Evolutionary conservation across 2,329 filamentous ascomycete genomes (phyloP).

Genomic region (Trichoderma sp.): DNA sequence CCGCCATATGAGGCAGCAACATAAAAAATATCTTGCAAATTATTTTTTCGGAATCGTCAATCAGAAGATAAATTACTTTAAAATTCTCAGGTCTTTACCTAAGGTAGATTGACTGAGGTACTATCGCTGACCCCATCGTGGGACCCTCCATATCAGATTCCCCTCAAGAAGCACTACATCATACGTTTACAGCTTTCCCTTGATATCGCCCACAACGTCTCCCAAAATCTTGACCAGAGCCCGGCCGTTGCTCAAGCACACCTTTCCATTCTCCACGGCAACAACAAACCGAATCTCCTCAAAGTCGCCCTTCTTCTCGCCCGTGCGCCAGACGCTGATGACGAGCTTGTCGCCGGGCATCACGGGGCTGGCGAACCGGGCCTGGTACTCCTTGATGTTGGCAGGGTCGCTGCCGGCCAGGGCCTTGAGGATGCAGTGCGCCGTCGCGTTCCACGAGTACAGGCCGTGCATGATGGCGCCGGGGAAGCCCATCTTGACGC

Average conservation of each 20-base stretch:
- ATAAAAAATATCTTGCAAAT: not conserved
- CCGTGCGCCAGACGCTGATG: slow-evolving; percentile 79
- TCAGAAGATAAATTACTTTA: not conserved
- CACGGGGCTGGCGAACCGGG: slow-evolving; percentile 82
- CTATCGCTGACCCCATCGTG: slow-evolving; percentile 4
- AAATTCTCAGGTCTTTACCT: not conserved
- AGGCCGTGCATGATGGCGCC: slow-evolving; percentile 88
- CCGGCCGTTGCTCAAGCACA: slow-evolving; percentile 83
- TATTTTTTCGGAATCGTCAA: not conserved
- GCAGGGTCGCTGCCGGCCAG: slow-evolving; percentile 76
- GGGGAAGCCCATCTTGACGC: slow-evolving; percentile 86
- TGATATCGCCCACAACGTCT: slow-evolving; percentile 50
- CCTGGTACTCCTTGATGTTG: slow-evolving; percentile 87
- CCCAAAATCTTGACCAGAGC: slow-evolving; percentile 70
- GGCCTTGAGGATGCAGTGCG: slow-evolving; percentile 70
- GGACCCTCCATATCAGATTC: not conserved
- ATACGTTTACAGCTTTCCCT: slow-evolving; percentile 62
- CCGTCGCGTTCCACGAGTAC: slow-evolving; percentile 81
- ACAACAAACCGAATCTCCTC: slow-evolving; percentile 85
- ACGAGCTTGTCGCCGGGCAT: slow-evolving; percentile 80
- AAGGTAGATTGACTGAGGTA: not conserved
- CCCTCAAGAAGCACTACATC: slow-evolving; percentile 13
- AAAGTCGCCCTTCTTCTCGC: slow-evolving; percentile 64
- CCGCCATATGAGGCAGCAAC: slow-evolving; percentile 3
- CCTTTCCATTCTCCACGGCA: slow-evolving; percentile 76